Evolutionary conservation across 2,329 filamentous ascomycete species (phyloP), one percentile per base, ranked within the genome.

Genomic region (Stromatinia cepivora): DNA sequence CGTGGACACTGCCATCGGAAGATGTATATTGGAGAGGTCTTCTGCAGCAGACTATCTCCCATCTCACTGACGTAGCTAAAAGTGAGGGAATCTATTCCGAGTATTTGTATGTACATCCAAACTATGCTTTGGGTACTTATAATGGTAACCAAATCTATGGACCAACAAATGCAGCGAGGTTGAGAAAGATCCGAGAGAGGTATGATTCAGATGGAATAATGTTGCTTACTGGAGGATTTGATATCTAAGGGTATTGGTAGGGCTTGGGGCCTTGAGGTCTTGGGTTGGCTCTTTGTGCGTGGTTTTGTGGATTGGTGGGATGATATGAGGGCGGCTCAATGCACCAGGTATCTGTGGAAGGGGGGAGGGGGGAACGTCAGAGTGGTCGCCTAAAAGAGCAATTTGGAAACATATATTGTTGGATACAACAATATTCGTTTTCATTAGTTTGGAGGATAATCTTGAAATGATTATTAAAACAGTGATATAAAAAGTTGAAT

Each of bases 81-180:
- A 53, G 63, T 1, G 77, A 78, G 56, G 75, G 75, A 0, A 78
- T 79, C 22, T 78, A 75, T 69, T 61, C 67, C 22, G 57, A 63
- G 13, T 72, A 72, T 15, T 71, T 72, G n/a, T 71, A 73, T 31
- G 61, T 69, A 76, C 66, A 69, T 48, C 67, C 67, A 46, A 69
- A 69, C 17, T 69, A 79, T 59, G 75, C 76, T 4, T 57, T 77
- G 4, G 25, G 72, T 70, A 20, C 70, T 70, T 13, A 72, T 74
- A 25, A 50, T 6, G 67, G 66, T 73, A 22, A 1, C 11, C 68
- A 72, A 39, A 22, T 74, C 7, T 81, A 81, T 70, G 80, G 80
- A 0, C 67, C 72, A 39, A 71, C 73, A 39, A 81, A 79, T 59
- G 66, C 79, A 34, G 71, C 73, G n/a, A 76, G 71, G 22, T 66